These are phyloP conservation scores for Aureobasidium pullulans DNA, from an alignment of 2,329 filamentous ascomycete genomes.

Conservation along the genomic window DNA sequence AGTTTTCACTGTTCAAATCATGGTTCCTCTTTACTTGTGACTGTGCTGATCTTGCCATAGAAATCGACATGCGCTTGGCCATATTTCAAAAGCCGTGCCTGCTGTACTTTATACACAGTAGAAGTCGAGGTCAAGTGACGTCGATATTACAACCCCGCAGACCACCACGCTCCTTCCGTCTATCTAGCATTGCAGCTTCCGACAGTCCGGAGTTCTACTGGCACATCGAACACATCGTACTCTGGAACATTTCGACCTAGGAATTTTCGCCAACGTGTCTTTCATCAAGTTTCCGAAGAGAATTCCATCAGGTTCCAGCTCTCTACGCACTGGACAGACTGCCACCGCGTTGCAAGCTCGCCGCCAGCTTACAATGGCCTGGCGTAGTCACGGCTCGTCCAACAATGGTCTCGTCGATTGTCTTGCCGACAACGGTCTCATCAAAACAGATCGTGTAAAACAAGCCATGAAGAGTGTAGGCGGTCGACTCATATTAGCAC, in stretches of 20 bases:
- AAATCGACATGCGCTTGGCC: neutral
- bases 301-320: neutral
- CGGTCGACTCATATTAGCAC: neutral
- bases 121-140: neutral
- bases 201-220: too few relatives aligned
- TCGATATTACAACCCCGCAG: neutral
- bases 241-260: neutral
- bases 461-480: slow-evolving; percentile 69
- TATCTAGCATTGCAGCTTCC: neutral
- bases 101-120: too few relatives aligned
- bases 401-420: slow-evolving; percentile 75
- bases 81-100: neutral
- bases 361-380: slow-evolving; percentile 66
- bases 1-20: neutral
- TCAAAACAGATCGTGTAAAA: slow-evolving; percentile 64
- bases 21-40: neutral
- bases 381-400: slow-evolving; percentile 69
- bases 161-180: neutral
- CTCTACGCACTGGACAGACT: neutral
- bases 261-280: neutral
- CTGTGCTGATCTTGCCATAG: too few relatives aligned
- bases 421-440: slow-evolving; percentile 62
- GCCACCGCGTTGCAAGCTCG: neutral
- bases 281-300: neutral
- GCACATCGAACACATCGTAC: too few relatives aligned